Evolutionary conservation across 495 filamentous ascomycete genomes (phyloP), one percentile per base, ranked within the genome.

Genomic region (Aspergillus mulundensis): DNA sequence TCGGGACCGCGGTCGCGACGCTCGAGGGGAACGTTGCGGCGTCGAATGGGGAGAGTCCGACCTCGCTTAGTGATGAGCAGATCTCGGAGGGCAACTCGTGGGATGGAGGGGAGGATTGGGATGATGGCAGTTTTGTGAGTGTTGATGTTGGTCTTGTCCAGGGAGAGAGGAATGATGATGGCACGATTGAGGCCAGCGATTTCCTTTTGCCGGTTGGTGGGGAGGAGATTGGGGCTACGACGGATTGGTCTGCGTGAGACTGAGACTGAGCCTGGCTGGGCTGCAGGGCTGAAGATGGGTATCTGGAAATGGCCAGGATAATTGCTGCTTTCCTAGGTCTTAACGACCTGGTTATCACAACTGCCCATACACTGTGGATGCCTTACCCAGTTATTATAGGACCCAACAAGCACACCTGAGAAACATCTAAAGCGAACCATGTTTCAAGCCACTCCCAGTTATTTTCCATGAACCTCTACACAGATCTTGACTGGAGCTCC

Each of bases 41-140:
- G 16, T 47, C 24, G 39, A 62, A 62, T 43, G 60, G 60, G 1
- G 60, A 62, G 24, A 24, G 38, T 2, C 34, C 60, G 4, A 59
- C 60, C 0, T 52, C 52, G 4, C 32, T 62, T 28, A 62, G 53
- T 15, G 47, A 50, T 3, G 53, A 49, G 2, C 60, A 62, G 42
- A 30, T 58, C 7, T 58, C 55, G n/a, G 32, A 58, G 20, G 55
- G 56, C 20, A 62, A 62, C 41, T 58, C 55, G 15, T 62, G 60
- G 60, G 60, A 62, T 47, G 50, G 45, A 3, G 46, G 34, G 36
- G 50, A 21, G 14, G 25, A 24, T 15, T 62, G 60, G 60, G 28
- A 45, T 36, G 50, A 62, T 42, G 34, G 38, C 10, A 58, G 56
- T 34, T 62, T 62, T 38, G 41, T 44, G 16, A 58, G 51, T 48